Evolutionary conservation across 495 filamentous ascomycete genomes (phyloP).

Genomic region (Aspergillus funiculosus): DNA sequence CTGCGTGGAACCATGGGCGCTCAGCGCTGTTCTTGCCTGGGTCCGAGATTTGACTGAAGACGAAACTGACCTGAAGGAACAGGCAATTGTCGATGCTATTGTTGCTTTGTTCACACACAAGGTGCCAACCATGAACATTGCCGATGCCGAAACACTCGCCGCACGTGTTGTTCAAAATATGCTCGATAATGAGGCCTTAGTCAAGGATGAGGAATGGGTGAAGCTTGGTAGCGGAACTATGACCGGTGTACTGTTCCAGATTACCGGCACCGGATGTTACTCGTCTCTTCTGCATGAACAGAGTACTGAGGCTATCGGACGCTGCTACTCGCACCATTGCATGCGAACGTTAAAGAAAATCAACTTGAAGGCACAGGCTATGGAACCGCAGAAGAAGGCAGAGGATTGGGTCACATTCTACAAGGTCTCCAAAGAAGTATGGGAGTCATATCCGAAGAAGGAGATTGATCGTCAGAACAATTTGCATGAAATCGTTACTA

Average conservation of each 20-base stretch:
- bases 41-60: slow-evolving; percentile 83
- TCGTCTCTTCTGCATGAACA: slow-evolving; percentile 72
- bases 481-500: slow-evolving; percentile 91
- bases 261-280: slow-evolving; percentile 92
- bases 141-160: slow-evolving; percentile 86
- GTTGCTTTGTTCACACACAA: slow-evolving; percentile 91
- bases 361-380: slow-evolving; percentile 66
- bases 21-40: slow-evolving; percentile 85
- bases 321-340: slow-evolving; percentile 94
- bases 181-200: slow-evolving; percentile 68
- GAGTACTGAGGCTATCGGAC: slow-evolving; percentile 54
- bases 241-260: slow-evolving; percentile 84
- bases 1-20: slow-evolving; percentile 86
- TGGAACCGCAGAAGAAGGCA: slow-evolving; percentile 59
- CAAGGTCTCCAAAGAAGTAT: slow-evolving; percentile 69
- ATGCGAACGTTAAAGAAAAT: slow-evolving; percentile 92
- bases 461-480: slow-evolving; percentile 92
- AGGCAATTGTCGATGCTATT: slow-evolving; percentile 77
- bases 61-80: slow-evolving; percentile 71
- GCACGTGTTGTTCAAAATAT: slow-evolving; percentile 74
- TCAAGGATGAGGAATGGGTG: slow-evolving; percentile 96
- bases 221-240: slow-evolving; percentile 73
- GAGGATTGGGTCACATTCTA: slow-evolving; percentile 93
- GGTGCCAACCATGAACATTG: slow-evolving; percentile 97
- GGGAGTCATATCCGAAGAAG: slow-evolving; percentile 66